Base-by-base conservation (phyloP, 1,139 yeast genomes). In the Kurtzmaniella natalensis region DNA sequence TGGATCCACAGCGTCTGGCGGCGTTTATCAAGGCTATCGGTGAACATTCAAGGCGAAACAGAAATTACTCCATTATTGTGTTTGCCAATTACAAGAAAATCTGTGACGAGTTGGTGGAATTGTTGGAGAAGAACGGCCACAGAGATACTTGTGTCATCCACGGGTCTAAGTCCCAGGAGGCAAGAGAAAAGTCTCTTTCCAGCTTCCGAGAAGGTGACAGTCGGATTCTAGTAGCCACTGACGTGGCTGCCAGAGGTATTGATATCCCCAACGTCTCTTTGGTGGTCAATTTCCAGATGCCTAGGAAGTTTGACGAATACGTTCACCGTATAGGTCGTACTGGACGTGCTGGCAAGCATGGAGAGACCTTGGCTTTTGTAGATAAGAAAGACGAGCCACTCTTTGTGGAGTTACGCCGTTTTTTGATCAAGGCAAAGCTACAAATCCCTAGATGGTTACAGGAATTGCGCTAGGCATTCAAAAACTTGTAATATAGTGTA, bases 261-360 rank as follows among this genome's bases (percentile, higher is more conserved):
- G 97, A 92, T 59, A 79, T 92, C 13, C 83, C 92, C 0, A 75
- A 85, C 47, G 95, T 92, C 7, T 76, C 94, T 0, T 57, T 89
- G 29, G 97, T 92, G 6, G 59, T 89, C 11, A 92, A 92, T 55
- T 88, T 72, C 51, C 95, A 89, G 49, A 83, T 89, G 94, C 64
- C 88, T 10, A 73, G 70, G 39, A 68, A 70, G 29, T 75, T 87
- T 33, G 96, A 88, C 41, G 89, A 84, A 41, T 92, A 88, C 48
- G 77, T 92, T 20, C 98, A 92, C 57, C 71, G 97, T 51, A 84
- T 92, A 36, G 98, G 98, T 34, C 78, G 98, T 58, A 92, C 98
- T 1, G 98, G 97, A 22, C 75, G 98, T 53, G 96, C 96, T 0
- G 97, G 96, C 1, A 76, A 76, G 33, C 55, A 55, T 5, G 97